Base-by-base conservation (phyloP, 23 red algal genomes). In the Agarophyton chilense region DNA sequence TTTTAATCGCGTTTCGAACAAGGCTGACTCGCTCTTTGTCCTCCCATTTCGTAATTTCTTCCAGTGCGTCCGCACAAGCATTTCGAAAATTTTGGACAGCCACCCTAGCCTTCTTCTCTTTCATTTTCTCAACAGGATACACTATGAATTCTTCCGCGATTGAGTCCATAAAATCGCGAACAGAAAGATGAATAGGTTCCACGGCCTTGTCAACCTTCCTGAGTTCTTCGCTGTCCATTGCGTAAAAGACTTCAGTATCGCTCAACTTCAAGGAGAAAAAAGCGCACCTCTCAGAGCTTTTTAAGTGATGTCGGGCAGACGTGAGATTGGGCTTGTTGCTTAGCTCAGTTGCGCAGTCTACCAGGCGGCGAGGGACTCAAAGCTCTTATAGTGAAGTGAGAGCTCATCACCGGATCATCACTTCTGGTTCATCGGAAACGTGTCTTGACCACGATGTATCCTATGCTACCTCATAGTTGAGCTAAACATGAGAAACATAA, bases 141-240 rank as follows among this genome's bases (percentile, higher is more conserved):
- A 46, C 68, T 4, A 74, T 74, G 68, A 46, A 74, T 47, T 74
- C 68, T 74, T 74, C 68, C 13, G 68, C 38, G 43, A 74, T 29
- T 24, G 39, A 34, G 18, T 74, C 68, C 10, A 25, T 10, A 74
- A 74, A 74, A 18, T 47, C 40, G 38, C 0, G 40, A 25, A 74
- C 68, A 0, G 38, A 7, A 10, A 47, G 4, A 29, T 74, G 68
- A 16, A 74, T 74, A 11, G 68, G 43, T 39, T 74, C 68, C n/a
- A 29, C 68, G 29, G 68, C 21, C 43, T 74, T 24, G 41, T 74
- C 68, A 74, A 74, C 36, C 8, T 24, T 29, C 68, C 47, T 74
- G n/a, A 74, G 43, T 26, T 74, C 68, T 19, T 74, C 41, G 19
- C 68, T 46, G 43, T 74, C 68, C 68, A 74, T 74, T 17, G 40